phyloP scores from a whole-genome alignment of 208 protist genomes.

The Zelonia costaricensis region DNA sequence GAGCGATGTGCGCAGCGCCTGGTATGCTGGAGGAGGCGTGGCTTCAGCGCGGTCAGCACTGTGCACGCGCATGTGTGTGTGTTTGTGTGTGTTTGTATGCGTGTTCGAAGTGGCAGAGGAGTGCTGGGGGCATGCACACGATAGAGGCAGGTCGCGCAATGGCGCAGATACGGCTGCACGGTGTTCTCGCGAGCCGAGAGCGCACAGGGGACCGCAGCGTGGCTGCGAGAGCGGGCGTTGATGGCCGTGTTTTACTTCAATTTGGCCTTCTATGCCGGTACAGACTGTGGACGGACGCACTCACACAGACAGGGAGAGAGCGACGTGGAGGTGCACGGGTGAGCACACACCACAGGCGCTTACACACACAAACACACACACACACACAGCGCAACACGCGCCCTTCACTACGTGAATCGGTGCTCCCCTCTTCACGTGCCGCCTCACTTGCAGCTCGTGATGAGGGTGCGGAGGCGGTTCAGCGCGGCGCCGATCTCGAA shows the following conservation, averaged over 20 bases:
- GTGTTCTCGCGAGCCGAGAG: no score
- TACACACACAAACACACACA: not conserved
- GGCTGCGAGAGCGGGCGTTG: no score
- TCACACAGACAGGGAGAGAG: no score
- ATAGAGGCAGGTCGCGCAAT: no score
- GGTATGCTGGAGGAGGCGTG: no score
- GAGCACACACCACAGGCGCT: not conserved
- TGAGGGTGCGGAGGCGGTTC: slow-evolving; percentile 81
- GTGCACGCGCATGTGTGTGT: not conserved
- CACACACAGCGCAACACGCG: not conserved
- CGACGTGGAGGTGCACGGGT: not conserved
- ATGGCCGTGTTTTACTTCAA: no score
- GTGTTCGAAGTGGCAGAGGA: not conserved
- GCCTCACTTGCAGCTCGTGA: slow-evolving; percentile 28
- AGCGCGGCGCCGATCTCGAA: slow-evolving; percentile 91
- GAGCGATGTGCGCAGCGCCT: no score
- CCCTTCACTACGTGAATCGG: not conserved
- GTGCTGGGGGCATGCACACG: no score
- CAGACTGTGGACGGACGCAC: no score
- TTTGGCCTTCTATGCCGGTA: no score
- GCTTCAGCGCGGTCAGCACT: not conserved
- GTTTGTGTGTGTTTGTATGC: not conserved
- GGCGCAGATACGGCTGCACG: no score
- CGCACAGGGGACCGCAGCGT: no score
- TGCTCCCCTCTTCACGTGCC: not conserved